Base-by-base conservation (phyloP, 306 rosid genomes). In the Crataegus laevigata region DNA sequence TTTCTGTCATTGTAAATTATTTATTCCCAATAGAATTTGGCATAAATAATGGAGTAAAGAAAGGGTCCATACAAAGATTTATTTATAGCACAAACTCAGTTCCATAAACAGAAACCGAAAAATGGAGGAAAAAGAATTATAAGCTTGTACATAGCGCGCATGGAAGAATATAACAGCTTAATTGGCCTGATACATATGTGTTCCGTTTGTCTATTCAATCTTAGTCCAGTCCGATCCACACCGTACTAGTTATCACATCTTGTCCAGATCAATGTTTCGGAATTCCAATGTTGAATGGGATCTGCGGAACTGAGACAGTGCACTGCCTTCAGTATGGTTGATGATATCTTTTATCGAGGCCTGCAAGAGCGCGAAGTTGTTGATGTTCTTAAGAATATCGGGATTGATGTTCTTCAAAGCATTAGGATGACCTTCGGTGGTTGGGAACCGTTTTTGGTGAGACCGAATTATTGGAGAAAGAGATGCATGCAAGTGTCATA, bases 371-470 rank as follows among this genome's bases (percentile, higher is more conserved):
- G 89, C 13, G 36, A 77, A 68, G 75, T 80, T 80, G n/a, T n/a
- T n/a, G n/a, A n/a, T n/a, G n/a, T n/a, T n/a, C n/a, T n/a, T n/a
- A n/a, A n/a, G n/a, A 77, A 88, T 87, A 70, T 88, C 86, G 2
- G 91, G 94, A 72, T 89, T 87, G 43, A 91, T 78, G 84, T 87
- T 93, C 88, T 85, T 89, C 10, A 85, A 82, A 80, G 92, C 97
- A 66, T 85, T 84, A 1, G 91, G 97, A 76, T 93, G 97, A 15
- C 89, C 93, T 54, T 89, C 93, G 2, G 89, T 91, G 65, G 76
- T 85, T 21, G 97, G 81, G 32, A 77, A 78, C 75, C 72, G 77
- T 59, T 81, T 86, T 68, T 45, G 57, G 68, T 79, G 70, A 25
- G 71, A 78, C 45, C 84, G 82, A 38, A 83, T 72, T 73, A 77